Percentiles rank a stretch among this genome's conserved stretches.
These are phyloP conservation scores for Cladosporium sp. DNA, from an alignment of 2,329 filamentous ascomycete genomes.

Conservation along the genomic window DNA sequence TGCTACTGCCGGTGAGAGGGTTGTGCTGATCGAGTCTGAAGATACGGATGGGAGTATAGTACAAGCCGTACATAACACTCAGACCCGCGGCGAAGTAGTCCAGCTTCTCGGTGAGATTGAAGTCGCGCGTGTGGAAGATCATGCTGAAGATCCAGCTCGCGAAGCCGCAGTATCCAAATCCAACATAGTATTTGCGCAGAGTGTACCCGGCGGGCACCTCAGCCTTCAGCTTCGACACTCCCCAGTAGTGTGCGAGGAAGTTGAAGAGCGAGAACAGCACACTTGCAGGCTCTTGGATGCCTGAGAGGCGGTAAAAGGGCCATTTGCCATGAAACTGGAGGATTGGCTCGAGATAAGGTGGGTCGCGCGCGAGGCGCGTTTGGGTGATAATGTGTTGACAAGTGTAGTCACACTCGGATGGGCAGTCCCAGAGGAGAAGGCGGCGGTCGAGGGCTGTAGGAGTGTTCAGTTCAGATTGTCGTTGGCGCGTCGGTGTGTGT, in stretches of 20 bases:
- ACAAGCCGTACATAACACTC: constrained; percentile 86
- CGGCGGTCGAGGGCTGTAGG: constrained; percentile 74
- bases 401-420: constrained; percentile 93
- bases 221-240: constrained; percentile 69
- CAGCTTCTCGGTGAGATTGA: constrained; percentile 80
- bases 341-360: constrained; percentile 64
- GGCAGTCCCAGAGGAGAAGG: constrained; percentile 88
- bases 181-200: constrained; percentile 75
- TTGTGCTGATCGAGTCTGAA: constrained; percentile 71
- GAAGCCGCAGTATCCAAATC: constrained; percentile 78
- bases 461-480: constrained; percentile 25
- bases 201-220: constrained; percentile 72
- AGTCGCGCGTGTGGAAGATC: constrained; percentile 91
- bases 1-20: constrained; percentile 24
- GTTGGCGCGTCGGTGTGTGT: neutral
- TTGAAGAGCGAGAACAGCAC: constrained; percentile 94
- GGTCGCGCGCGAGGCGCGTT: constrained; percentile 64
- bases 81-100: constrained; percentile 96
- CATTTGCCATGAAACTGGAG: constrained; percentile 98
- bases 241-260: constrained; percentile 78
- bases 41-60: constrained; percentile 77
- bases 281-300: constrained; percentile 91
- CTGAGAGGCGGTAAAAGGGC: constrained; percentile 88
- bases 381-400: constrained; percentile 92
- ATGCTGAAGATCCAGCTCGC: constrained; percentile 85